These are phyloP conservation scores for Debaryomycetaceae sp. DNA, from an alignment of 1,139 yeast genomes.

Conservation along the genomic window DNA sequence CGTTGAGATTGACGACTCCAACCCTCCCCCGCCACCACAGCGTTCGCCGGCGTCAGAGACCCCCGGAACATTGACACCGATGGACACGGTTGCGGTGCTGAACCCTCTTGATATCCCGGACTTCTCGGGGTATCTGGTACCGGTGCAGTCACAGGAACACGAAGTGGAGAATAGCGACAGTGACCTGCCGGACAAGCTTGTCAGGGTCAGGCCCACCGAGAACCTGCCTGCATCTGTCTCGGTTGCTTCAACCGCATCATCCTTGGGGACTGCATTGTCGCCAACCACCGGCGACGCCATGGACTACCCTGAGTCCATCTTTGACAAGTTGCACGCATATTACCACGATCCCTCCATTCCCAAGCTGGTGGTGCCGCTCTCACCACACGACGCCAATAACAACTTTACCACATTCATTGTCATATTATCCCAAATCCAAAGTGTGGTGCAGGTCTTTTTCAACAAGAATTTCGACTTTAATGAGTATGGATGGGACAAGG, in stretches of 20 bases:
- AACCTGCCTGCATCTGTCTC: slow-evolving; percentile 1
- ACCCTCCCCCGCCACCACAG: slow-evolving; percentile 7
- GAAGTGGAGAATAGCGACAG: slow-evolving; percentile 6
- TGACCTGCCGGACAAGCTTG: slow-evolving; percentile 4
- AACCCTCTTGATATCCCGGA: slow-evolving; percentile 20
- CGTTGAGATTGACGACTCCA: slow-evolving; percentile 14
- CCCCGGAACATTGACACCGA: slow-evolving; percentile 12
- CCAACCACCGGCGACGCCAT: neutral
- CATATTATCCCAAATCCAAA: slow-evolving; percentile 21
- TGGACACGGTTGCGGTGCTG: slow-evolving; percentile 15
- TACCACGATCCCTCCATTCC: slow-evolving; percentile 4
- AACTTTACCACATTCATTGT: slow-evolving; percentile 23
- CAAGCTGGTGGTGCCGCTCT: slow-evolving; percentile 5
- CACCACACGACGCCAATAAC: slow-evolving; percentile 12
- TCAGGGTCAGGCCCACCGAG: neutral
- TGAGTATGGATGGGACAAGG: slow-evolving; percentile 14
- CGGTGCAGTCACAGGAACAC: slow-evolving; percentile 4
- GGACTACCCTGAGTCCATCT: slow-evolving; percentile 2
- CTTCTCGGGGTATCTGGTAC: slow-evolving; percentile 5
- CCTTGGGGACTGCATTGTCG: too few relatives aligned
- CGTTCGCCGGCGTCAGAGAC: neutral
- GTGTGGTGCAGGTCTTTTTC: slow-evolving; percentile 14
- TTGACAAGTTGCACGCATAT: slow-evolving; percentile 6
- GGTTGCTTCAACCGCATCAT: slow-evolving; percentile 1
- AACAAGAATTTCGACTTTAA: slow-evolving; percentile 5